Base-by-base conservation (phyloP, 495 filamentous ascomycete species). In the Xylaria bambusicola region DNA sequence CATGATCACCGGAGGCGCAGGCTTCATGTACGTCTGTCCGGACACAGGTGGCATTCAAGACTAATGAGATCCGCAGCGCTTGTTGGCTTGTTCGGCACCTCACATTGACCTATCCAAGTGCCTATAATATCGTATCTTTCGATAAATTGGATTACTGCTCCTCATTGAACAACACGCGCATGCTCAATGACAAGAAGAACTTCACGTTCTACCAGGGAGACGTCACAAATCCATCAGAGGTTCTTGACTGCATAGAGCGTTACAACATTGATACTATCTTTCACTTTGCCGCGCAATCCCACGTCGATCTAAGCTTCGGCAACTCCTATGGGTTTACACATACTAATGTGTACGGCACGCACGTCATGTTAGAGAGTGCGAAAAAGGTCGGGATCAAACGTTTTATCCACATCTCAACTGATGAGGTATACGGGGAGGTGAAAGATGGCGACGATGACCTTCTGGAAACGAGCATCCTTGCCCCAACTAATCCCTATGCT, bases 341-440 rank as follows among this genome's bases (percentile, higher is more conserved):
- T 51, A 89, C 80, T 23, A 91, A 92, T 64, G 86, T 90, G 29
- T 82, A 85, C 58, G 88, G 88, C 29, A 92, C 88, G 4, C 88
- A 91, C 66, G 81, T 86, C 23, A 76, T 92, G 40, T 71, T 91
- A 17, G 88, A 92, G 68, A 81, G 82, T 64, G 83, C 85, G 10
- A 85, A 84, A 65, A 80, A 82, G 62, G 77, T 84, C 42, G 80
- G 80, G 27, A 79, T 91, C 64, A 80, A 77, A 56, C 75, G 84
- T 44, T 91, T 90, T 67, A 82, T 90, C 65, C 87, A 91, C 66
- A 80, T 90, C 47, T 87, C 84, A 9, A 91, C 88, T 7, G 88
- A 91, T 71, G 88, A 92, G 67, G 88, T 90, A 3, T 92, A 91
- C 65, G 88, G 88, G 48, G 88, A 90, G 68, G 86, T 87, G 20